A percentile compares a stretch with the other conserved stretches of the same genome.
Conservation (phyloP, 176 grass and related monocot genomes). For the Aegilops sharonensis region DNA sequence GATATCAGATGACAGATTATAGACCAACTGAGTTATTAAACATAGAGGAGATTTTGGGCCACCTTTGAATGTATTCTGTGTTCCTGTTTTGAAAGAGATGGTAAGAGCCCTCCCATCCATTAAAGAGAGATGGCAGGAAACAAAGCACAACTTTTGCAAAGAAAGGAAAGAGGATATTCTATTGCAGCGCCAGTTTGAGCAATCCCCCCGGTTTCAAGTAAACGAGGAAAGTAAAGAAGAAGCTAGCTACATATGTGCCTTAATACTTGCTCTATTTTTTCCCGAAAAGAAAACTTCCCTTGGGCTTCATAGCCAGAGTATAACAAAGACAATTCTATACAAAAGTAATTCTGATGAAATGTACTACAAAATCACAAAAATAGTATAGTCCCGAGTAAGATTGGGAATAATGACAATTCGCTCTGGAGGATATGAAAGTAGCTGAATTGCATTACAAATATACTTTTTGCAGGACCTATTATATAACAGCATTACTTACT, state of each 20-base stretch:
- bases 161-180: not conserved
- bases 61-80: not conserved
- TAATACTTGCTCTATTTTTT: not conserved
- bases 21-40: not conserved
- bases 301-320: not conserved
- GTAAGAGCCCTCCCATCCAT: not conserved
- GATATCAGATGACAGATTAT: not conserved
- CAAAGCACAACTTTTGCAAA: not conserved
- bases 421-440: not conserved
- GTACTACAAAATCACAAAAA: not conserved
- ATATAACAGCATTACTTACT: slow-evolving; percentile 13
- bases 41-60: not conserved
- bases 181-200: not conserved
- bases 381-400: not conserved
- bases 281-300: not conserved
- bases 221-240: not conserved
- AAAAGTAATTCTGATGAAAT: not conserved
- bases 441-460: not conserved
- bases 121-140: not conserved
- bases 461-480: not conserved
- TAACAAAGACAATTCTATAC: not conserved
- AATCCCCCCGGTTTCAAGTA: not conserved
- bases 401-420: not conserved
- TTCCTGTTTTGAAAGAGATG: not conserved
- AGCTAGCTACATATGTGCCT: not conserved